Evolutionary conservation across 2,329 filamentous ascomycete genomes (phyloP), one percentile per base, ranked within the genome.

Genomic region (Cordyceps tenuipes): DNA sequence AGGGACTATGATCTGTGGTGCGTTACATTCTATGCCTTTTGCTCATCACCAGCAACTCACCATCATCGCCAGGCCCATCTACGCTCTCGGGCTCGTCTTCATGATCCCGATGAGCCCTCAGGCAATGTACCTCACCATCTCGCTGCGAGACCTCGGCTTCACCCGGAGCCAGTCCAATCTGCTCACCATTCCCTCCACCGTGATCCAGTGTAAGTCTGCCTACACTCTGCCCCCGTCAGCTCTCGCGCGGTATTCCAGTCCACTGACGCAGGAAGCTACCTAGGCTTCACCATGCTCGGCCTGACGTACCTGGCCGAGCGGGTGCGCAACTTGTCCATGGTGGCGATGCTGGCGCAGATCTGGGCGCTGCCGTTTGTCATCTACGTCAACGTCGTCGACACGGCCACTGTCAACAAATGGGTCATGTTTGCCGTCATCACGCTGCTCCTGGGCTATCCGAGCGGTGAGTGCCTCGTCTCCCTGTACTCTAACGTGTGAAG

Each of bases 1-100:
- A 72, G 70, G 2, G 82, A 84, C 53, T 85, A 80, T 60, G 79
- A 85, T 62, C 72, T 85, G 60, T 85, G 79, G 79, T 62, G 47
- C 19, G 57, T 23, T 8, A 2, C 23, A 23, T 23, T 23, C 4
- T 23, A 4, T 23, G 23, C 23, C 23, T 23, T 23, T n/a, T n/a
- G 7, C 17, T n/a, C 31, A 12, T 2, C 2, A 23, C 4, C 17
- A 4, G n/a, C n/a, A n/a, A n/a, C 31, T 39, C 13, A 56, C 19
- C 13, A 26, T 12, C 17, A 43, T 29, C 29, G n/a, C 29, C 13
- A 56, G 64, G 66, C 81, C 81, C 0, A 67, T 83, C 7, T 84
- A 84, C 62, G 56, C 78, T 5, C 72, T 82, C 17, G 80, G 79
- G 1, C 65, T 82, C 1, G 68, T 75, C 0, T 76, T 75, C 51